Conservation (phyloP, 108 stramenopile species). For the Nannochloropsis salina region DNA sequence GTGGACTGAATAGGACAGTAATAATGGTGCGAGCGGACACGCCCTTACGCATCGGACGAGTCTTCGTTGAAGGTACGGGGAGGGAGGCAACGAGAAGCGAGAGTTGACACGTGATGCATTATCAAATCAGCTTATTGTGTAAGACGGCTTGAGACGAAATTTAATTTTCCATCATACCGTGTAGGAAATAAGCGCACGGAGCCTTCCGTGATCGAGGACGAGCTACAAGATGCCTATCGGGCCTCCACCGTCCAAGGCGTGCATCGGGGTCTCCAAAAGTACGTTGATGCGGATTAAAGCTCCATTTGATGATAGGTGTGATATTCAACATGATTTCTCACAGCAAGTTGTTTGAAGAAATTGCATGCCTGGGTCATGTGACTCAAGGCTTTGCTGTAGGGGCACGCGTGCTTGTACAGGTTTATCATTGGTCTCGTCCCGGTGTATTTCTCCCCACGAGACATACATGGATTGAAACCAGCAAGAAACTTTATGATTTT, state of each 20-base stretch:
- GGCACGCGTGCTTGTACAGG: too few relatives aligned
- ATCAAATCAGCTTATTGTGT: too few relatives aligned
- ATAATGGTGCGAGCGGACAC: neutral
- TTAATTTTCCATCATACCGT: conserved; percentile 17
- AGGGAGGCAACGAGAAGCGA: neutral
- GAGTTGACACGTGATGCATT: neutral
- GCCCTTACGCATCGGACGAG: neutral
- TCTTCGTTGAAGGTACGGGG: conserved; percentile 3
- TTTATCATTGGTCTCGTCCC: too few relatives aligned
- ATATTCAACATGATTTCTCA: too few relatives aligned
- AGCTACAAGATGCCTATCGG: conserved; percentile 33
- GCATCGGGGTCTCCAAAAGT: conserved; percentile 30
- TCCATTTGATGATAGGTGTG: too few relatives aligned
- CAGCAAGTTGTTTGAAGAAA: too few relatives aligned
- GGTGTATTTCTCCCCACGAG: too few relatives aligned
- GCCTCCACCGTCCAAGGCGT: conserved; percentile 31
- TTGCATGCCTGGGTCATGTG: too few relatives aligned
- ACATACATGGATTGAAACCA: too few relatives aligned
- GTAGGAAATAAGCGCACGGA: conserved; percentile 34
- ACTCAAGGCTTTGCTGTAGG: too few relatives aligned
- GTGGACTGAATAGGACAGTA: neutral
- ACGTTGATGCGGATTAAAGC: neutral
- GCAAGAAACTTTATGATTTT: too few relatives aligned
- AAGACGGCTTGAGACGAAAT: neutral
- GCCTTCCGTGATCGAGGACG: conserved; percentile 34